Base-by-base conservation (phyloP, 768 basidiomycete genomes). In the Gloeopeniophorella convolvens region DNA sequence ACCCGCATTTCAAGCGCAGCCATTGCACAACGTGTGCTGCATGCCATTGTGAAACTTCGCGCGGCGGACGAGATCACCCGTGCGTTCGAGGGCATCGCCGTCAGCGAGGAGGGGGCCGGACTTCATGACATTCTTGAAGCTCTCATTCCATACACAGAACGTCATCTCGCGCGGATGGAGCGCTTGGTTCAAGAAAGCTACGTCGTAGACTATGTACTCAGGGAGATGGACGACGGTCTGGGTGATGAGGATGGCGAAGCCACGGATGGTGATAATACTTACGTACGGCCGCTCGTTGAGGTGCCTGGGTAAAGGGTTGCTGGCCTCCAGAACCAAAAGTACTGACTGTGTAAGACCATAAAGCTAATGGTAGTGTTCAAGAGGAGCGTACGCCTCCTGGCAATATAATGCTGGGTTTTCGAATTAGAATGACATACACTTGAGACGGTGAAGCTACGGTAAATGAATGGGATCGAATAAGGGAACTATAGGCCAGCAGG, bases 111-210 rank as follows among this genome's bases (percentile, higher is more conserved):
- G 62, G 39, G 58, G 40, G 42, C 52, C 54, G 42, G 48, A 26
- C 63, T 89, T 43, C 82, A 80, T 60, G 91, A 96, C 45, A 66
- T 95, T 46, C 67, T 97, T 10, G 89, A 93, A 39, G 85, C 82
- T 4, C 70, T 97, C 47, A 79, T 97, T 43, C 93, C 96, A 10
- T 99, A 98, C 63, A 94, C 94, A 8, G 91, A 95, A 64, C 77
- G 96, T 44, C 96, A 99, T 69, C 78, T 94, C 35, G 69, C 82
- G 31, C 73, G 94, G 58, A 77, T 93, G 65, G 90, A 94, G 51
- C 79, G 82, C 62, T 68, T 96, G 48, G 79, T 96, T 27, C 90
- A 96, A 70, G 96, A 98, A 62, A 96, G 91, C 64, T 98, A 92
- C 61, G 82, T 96, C 55, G 79, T 99, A 48, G 96, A 99, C 64